Base-by-base conservation (phyloP, 805 yeast genomes). In the Candida tibetensis region DNA sequence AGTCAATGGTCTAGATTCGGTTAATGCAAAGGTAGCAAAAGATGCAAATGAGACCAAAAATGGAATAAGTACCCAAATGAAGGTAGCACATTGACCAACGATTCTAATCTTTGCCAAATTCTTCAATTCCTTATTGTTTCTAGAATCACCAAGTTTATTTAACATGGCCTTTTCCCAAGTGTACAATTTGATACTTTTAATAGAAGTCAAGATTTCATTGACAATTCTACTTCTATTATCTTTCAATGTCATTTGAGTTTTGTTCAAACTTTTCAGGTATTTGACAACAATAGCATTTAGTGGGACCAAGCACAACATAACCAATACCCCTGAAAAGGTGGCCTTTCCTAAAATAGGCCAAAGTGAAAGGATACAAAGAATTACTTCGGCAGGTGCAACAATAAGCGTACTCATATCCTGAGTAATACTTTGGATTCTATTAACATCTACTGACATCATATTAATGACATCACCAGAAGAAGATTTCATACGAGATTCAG, bases 341-440 rank as follows among this genome's bases (percentile, higher is more conserved):
- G 58, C 45, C 17, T 44, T 44, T 10, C 60, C 60, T 22, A 57
- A 39, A 19, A 57, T 42, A 4, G 46, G 45, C 51, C 51, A 55
- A 22, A 57, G 43, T 2, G 55, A 48, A 27, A 48, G 10, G 15
- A 53, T 34, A 27, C 56, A 48, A 22, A 57, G 33, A 5, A 50
- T 28, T 22, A 53, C 39, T 26, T 49, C 55, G 25, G 78, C 57
- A 4, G 88, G 88, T 1, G 81, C 77, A 30, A 83, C 72, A 17
- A 82, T 60, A 40, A 81, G 50, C 4, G 72, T 67, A 46, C 77
- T 81, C 17, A 81, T 60, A 43, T 74, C 71, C 32, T 47, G 49
- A 1, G 55, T 46, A 19, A 55, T 45, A 1, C 41, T 35, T 27
- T 53, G 57, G 5, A 56, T 46, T 17, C 55, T 43, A 17, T 47